Evolutionary conservation across 371 early-diverging fungal genomes (phyloP).

Genomic region (Rhizopus sp.): DNA sequence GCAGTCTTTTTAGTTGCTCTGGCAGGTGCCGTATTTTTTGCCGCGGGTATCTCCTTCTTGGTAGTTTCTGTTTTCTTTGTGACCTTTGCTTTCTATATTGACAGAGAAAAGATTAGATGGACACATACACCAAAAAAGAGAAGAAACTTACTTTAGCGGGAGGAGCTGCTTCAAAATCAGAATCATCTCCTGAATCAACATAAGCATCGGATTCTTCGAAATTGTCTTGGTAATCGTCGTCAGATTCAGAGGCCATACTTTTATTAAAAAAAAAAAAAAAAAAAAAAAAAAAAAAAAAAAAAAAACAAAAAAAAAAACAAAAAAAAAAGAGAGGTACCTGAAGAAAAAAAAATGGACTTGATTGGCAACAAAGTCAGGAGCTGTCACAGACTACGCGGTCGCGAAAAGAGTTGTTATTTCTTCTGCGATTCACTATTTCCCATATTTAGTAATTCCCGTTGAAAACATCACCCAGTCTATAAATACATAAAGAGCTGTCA

Average conservation of each 20-base stretch:
- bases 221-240: conserved; percentile 13
- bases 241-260: conserved; percentile 22
- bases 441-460: too few species aligned
- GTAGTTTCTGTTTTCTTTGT: conserved; percentile 1
- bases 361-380: too few species aligned
- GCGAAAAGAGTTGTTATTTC: too few species aligned
- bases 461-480: too few species aligned
- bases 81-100: conserved; percentile 10
- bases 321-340: background rate
- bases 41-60: background rate
- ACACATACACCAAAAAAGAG: background rate
- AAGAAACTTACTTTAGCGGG: conserved; percentile 7
- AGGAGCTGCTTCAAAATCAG: conserved; percentile 9
- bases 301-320: background rate
- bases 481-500: too few species aligned
- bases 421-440: too few species aligned
- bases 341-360: too few species aligned
- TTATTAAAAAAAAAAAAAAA: background rate
- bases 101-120: background rate
- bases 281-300: conserved; percentile 2
- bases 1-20: conserved; percentile 5
- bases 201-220: conserved; percentile 13
- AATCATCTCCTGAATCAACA: conserved; percentile 22
- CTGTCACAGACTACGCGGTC: too few species aligned
- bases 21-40: conserved; percentile 10